These are phyloP conservation scores for Phytophthora ohioensis DNA, from an alignment of 352 stramenopile genomes.

Conservation along the genomic window DNA sequence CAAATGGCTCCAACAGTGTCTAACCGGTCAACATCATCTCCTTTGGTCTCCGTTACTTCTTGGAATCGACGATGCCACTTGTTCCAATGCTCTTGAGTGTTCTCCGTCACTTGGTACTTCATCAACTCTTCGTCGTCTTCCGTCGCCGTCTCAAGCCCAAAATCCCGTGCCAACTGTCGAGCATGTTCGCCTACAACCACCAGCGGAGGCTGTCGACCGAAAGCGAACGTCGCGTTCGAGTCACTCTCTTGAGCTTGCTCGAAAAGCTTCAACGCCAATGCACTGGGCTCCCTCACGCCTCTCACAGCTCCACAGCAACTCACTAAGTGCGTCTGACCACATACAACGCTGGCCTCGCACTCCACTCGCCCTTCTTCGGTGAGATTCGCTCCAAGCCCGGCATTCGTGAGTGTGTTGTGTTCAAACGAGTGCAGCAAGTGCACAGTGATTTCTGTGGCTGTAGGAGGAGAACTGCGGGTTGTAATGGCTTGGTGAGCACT, in stretches of 20 bases:
- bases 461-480: slow-evolving; percentile 6
- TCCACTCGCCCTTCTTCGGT: slow-evolving; percentile 57
- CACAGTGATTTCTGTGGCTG: slow-evolving; percentile 39
- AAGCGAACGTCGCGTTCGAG: slow-evolving; percentile 24
- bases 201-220: slow-evolving; percentile 63
- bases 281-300: slow-evolving; percentile 60
- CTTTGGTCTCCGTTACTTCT: slow-evolving; percentile 5
- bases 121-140: slow-evolving; percentile 29
- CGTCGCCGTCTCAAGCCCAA: slow-evolving; percentile 50
- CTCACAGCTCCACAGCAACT: slow-evolving; percentile 54
- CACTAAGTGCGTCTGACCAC: slow-evolving; percentile 47
- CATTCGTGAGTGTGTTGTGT: slow-evolving; percentile 61
- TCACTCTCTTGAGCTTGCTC: slow-evolving; percentile 20
- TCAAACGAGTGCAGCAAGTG: slow-evolving; percentile 59
- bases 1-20: slow-evolving; percentile 77
- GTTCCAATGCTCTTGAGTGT: slow-evolving; percentile 43
- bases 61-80: slow-evolving; percentile 59
- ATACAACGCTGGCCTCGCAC: slow-evolving; percentile 67
- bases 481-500: slow-evolving; percentile 23
- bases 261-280: slow-evolving; percentile 55
- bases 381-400: slow-evolving; percentile 62
- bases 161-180: slow-evolving; percentile 35
- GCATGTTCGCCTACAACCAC: slow-evolving; percentile 65
- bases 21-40: slow-evolving; percentile 24
- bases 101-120: slow-evolving; percentile 52